Percentiles rank a stretch among this genome's conserved stretches.
phyloP scores from a whole-genome alignment of 495 filamentous ascomycete genomes.

The Physcia stellaris region DNA sequence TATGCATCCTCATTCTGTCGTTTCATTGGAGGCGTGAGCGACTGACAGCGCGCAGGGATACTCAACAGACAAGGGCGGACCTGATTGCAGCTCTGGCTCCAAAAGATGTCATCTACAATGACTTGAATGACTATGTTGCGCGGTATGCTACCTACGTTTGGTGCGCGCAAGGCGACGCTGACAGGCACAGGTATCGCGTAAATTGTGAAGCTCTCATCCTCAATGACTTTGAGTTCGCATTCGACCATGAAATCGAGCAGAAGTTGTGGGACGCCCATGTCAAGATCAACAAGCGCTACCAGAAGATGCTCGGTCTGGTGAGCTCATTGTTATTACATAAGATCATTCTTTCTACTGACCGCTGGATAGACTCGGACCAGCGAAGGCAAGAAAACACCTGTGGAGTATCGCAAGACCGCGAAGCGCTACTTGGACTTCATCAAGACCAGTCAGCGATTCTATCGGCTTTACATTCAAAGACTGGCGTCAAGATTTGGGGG shows the following conservation, averaged over 20 bases:
- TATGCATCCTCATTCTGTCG: too few relatives aligned
- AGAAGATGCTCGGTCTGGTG: conserved; percentile 43
- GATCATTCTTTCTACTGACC: neutral
- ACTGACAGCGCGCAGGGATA: too few relatives aligned
- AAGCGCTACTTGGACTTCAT: conserved; percentile 72
- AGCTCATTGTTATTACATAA: conserved; percentile 10
- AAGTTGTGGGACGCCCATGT: conserved; percentile 69
- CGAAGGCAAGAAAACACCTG: conserved; percentile 47
- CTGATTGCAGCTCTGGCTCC: too few relatives aligned
- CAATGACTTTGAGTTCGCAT: conserved; percentile 56
- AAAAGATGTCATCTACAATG: too few relatives aligned
- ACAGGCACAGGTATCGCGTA: conserved; percentile 56
- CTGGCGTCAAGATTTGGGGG: conserved; percentile 58
- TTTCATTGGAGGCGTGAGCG: too few relatives aligned
- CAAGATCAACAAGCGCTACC: conserved; percentile 62
- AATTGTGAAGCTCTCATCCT: conserved; percentile 60
- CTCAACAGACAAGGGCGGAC: too few relatives aligned
- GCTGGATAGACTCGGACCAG: conserved; percentile 35
- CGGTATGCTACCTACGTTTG: too few relatives aligned
- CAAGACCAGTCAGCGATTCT: conserved; percentile 75
- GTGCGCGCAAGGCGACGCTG: too few relatives aligned
- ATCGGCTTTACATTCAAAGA: conserved; percentile 68
- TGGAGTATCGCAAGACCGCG: conserved; percentile 65
- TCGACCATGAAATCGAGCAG: conserved; percentile 45
- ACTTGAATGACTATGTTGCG: too few relatives aligned